Conservation (phyloP, 1,284 basidiomycete species). For the Ceratobasidium sp. region DNA sequence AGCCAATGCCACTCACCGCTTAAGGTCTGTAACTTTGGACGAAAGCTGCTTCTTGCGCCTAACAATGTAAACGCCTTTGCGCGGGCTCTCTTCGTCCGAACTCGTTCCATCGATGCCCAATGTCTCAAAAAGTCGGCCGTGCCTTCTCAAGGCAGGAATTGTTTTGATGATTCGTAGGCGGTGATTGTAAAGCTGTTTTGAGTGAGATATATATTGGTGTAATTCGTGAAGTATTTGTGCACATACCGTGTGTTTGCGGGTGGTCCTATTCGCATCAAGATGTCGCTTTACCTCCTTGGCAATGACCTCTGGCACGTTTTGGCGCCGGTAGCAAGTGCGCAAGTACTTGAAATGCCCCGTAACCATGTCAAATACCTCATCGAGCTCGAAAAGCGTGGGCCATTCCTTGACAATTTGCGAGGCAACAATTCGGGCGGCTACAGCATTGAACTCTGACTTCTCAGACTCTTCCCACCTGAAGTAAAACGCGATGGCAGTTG, state of each 20-base stretch:
- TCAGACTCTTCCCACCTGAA: constrained; percentile 14
- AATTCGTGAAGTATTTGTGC: neutral
- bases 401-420: neutral
- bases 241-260: constrained; percentile 1
- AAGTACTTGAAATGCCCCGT: neutral
- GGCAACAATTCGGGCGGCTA: neutral
- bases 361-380: neutral
- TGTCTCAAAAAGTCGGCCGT: neutral
- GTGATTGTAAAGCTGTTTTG: neutral
- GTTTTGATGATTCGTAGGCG: constrained; percentile 1
- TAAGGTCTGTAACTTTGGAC: neutral
- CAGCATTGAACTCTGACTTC: neutral
- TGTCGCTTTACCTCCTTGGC: neutral
- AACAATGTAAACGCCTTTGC: neutral
- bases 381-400: neutral
- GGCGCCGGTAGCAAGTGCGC: neutral
- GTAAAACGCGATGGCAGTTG: neutral
- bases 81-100: neutral
- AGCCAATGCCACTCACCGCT: neutral
- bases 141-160: neutral
- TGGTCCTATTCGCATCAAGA: neutral
- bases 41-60: neutral
- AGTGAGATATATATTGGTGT: neutral
- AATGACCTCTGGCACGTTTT: neutral
- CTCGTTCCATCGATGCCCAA: neutral